Evolutionary conservation across 192 early-diverging fungal genomes (phyloP), one percentile per base, ranked within the genome.

Genomic region (Haplosporangium gracile): DNA sequence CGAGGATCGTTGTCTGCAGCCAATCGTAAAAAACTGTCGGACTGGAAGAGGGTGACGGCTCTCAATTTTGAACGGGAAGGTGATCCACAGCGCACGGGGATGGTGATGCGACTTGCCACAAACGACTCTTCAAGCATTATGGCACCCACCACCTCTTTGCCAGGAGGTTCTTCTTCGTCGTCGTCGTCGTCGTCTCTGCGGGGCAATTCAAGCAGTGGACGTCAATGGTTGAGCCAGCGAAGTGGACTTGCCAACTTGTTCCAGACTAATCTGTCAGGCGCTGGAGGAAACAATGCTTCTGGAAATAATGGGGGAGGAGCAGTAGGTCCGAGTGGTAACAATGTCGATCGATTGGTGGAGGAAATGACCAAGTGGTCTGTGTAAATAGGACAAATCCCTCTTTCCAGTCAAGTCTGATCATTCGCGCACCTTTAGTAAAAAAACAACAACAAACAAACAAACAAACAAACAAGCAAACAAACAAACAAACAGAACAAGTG

Each of bases 301-400:
- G 65, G 79, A 75, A n/a, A 63, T 22, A 34, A 43, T 39, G 70
- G 51, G 4, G n/a, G 47, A 32, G 77, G 45, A 40, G 53, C 63
- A n/a, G 77, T 43, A 32, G 53, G 71, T 18, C 26, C 40, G 26
- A 57, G 57, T 24, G 29, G 38, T 42, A 74, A 55, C 20, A 79
- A 71, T 15, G 75, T 86, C 7, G 84, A 86, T 74, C 84, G 84
- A 3, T 53, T 86, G 47, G 79, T 86, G 7, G 84, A 86, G 45
- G 84, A 86, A 63, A 86, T 86, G 84, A 86, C 77, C 79, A 86
- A 86, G n/a, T 86, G 84, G 84, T 77, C 84, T 13, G 84, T 86
- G 40, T 86, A 75, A 49, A 42, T 71, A 65, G 29, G 60, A 65
- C 10, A 29, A 32, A 13, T 29, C 26, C 60, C 60, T 65, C 29